phyloP scores from a whole-genome alignment of 495 filamentous ascomycete genomes.

The Penicillium fimorum region DNA sequence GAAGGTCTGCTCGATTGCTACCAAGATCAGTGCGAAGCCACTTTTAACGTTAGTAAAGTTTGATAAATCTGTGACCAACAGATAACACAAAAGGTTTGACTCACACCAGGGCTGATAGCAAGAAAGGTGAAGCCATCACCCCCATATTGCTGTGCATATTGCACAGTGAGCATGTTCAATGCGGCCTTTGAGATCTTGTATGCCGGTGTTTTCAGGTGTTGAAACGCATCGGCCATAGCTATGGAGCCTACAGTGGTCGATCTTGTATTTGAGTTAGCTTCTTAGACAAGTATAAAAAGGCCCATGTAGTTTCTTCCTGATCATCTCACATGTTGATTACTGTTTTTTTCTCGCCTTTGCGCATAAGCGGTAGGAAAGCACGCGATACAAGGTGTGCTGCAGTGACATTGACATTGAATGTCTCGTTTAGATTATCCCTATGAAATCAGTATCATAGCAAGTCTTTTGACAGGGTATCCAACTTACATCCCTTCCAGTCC shows the following conservation, averaged over 20 bases:
- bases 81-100: constrained; percentile 13
- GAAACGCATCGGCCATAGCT: constrained; percentile 20
- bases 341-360: constrained; percentile 45
- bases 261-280: constrained; percentile 10
- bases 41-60: constrained; percentile 30
- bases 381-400: constrained; percentile 42
- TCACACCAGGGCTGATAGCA: constrained; percentile 47
- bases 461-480: neutral
- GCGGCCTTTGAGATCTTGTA: constrained; percentile 56
- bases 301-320: neutral
- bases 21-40: constrained; percentile 54
- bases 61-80: constrained; percentile 22
- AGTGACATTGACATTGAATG: constrained; percentile 47
- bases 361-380: constrained; percentile 46
- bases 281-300: neutral
- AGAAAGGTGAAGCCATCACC: constrained; percentile 46
- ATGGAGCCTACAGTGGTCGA: constrained; percentile 48
- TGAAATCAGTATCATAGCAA: neutral
- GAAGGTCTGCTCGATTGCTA: constrained; percentile 42
- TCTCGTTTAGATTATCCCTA: constrained; percentile 37
- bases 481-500: constrained; percentile 38
- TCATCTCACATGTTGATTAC: constrained; percentile 45
- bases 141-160: constrained; percentile 43
- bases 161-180: constrained; percentile 49
- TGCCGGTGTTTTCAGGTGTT: constrained; percentile 31